A percentile compares a stretch with the other conserved stretches of the same genome.
phyloP scores from a whole-genome alignment of 768 basidiomycete species.

The Leccinum broughii region DNA sequence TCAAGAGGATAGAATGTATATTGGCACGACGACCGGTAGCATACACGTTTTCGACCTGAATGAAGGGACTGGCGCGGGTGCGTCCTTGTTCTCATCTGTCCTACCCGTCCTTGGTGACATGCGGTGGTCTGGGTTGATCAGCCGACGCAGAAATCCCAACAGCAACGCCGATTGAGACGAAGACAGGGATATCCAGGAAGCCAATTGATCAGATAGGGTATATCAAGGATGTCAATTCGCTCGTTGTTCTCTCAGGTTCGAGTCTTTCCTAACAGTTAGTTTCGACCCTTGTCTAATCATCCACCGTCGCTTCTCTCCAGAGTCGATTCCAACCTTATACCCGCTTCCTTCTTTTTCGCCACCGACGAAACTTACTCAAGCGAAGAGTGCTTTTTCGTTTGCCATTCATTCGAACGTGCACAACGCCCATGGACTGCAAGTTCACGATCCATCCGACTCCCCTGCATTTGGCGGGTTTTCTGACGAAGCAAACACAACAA shows the following conservation, averaged over 20 bases:
- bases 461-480: constrained; percentile 10
- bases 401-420: constrained; percentile 66
- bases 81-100: constrained; percentile 10
- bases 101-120: constrained; percentile 29
- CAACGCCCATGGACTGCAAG: constrained; percentile 35
- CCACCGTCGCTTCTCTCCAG: constrained; percentile 39
- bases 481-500: constrained; percentile 17
- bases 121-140: constrained; percentile 3
- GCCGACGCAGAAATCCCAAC: constrained; percentile 4
- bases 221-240: constrained; percentile 81
- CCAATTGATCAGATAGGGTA: constrained; percentile 88
- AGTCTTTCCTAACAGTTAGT: constrained; percentile 15
- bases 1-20: constrained; percentile 58
- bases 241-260: constrained; percentile 82
- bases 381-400: constrained; percentile 83
- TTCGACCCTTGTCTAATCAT: neutral
- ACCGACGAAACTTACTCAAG: constrained; percentile 69
- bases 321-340: constrained; percentile 70
- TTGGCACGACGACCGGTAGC: constrained; percentile 59
- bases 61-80: constrained; percentile 41
- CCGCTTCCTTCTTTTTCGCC: constrained; percentile 73
- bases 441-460: constrained; percentile 14
- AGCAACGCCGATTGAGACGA: constrained; percentile 56
- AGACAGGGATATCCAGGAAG: constrained; percentile 61
- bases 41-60: constrained; percentile 53